Base-by-base conservation (phyloP, 148 eudicot genomes). In the Silene latifolia region DNA sequence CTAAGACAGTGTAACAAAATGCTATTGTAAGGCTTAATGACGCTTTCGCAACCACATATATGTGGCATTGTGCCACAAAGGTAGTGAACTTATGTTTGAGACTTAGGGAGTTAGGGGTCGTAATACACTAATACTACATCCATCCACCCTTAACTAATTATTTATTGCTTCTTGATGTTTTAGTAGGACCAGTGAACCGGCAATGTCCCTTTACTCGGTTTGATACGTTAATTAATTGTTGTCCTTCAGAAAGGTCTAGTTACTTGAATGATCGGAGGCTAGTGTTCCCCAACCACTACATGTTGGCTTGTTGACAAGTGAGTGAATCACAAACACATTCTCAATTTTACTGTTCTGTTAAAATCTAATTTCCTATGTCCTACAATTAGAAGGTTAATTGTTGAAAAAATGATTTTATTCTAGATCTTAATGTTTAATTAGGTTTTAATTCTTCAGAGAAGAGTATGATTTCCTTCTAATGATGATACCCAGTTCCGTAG, bases 171-270 rank as follows among this genome's bases (percentile, higher is more conserved):
- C 25, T 60, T 21, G 64, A 60, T 60, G 64, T 21, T 23, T 13
- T 60, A n/a, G 64, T 60, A 20, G 64, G 64, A 51, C 56, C 56
- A 51, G 56, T 51, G 56, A 51, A 51, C 56, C 56, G 17, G 56
- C 18, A 51, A 51, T 13, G 17, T 60, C 64, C 11, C 27, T 58
- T 19, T 58, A 19, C 61, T 58, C 21, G 10, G 24, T 58, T 58
- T 58, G 2, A 58, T 19, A 58, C 21, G 61, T 60, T 60, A 60
- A 14, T 60, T 60, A 21, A 7, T n/a, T 58, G 21, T 58, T 58
- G 61, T 19, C 61, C 23, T 19, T 58, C 21, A n/a, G 23, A 19
- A 58, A 58, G 61, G 17, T 58, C 61, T 18, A 17, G 21, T 58
- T 18, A 19, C 23, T 58, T 18, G 61, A 58, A 14, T 58, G 8